These are phyloP conservation scores for Candida sp. DNA, from an alignment of 1,139 yeast genomes.

Conservation along the genomic window DNA sequence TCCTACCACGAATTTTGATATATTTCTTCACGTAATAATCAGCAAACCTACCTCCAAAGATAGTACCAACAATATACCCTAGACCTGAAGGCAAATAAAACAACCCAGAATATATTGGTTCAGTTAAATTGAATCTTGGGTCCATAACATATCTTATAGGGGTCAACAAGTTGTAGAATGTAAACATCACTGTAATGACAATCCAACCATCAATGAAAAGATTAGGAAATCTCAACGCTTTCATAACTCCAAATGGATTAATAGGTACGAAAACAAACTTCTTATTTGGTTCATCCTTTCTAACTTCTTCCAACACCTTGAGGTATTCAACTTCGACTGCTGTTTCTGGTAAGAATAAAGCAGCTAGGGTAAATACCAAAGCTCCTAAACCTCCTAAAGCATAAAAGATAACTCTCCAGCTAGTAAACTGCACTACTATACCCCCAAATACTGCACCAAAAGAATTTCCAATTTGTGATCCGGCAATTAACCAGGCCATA, in stretches of 20 bases:
- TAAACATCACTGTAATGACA: constrained; percentile 35
- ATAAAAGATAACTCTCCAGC: constrained; percentile 52
- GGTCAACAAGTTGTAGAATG: constrained; percentile 48
- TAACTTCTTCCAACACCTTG: constrained; percentile 10
- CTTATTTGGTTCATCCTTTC: constrained; percentile 15
- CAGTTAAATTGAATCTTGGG: constrained; percentile 44
- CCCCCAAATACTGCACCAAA: constrained; percentile 48
- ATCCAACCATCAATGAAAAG: constrained; percentile 42
- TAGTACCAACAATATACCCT: constrained; percentile 48
- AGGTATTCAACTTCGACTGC: constrained; percentile 18
- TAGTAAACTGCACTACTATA: constrained; percentile 43
- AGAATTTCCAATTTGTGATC: constrained; percentile 48
- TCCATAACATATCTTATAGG: constrained; percentile 54
- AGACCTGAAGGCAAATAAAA: constrained; percentile 53
- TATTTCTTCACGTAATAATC: constrained; percentile 42
- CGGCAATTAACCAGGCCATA: constrained; percentile 40
- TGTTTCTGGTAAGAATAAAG: constrained; percentile 41
- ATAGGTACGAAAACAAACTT: constrained; percentile 36
- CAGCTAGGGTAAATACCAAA: constrained; percentile 21
- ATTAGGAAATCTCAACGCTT: constrained; percentile 38
- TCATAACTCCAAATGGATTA: constrained; percentile 42
- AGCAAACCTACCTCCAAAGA: constrained; percentile 49
- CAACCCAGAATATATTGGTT: constrained; percentile 47
- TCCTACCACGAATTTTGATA: constrained; percentile 34
- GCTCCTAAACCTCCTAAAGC: constrained; percentile 40